A percentile compares a stretch with the other conserved stretches of the same genome.
Evolutionary conservation across 371 early-diverging fungal species (phyloP).

Genomic region (Dichotomocladium elegans): DNA sequence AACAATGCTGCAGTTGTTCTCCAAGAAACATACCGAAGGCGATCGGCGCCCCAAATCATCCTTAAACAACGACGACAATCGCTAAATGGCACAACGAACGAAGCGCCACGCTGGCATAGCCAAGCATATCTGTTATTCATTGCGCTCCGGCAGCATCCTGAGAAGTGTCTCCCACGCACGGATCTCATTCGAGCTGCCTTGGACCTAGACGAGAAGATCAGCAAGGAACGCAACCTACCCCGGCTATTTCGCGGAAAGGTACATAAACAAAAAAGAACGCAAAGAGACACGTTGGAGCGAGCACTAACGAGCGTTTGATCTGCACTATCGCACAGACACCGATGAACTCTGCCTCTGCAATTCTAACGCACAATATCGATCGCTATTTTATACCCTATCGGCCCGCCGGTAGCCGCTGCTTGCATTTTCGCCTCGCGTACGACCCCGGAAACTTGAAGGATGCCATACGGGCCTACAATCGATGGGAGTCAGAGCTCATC

Average conservation of each 20-base stretch:
- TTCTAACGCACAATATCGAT: conserved; percentile 75
- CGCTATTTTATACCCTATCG: conserved; percentile 69
- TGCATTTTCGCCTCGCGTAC: conserved; percentile 70
- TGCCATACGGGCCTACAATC: conserved; percentile 65
- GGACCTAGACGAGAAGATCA: conserved; percentile 65
- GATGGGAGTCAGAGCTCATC: conserved; percentile 68
- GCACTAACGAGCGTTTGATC: too few relatives aligned
- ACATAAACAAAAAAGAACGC: too few relatives aligned
- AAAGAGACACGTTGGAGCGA: too few relatives aligned
- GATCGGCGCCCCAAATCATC: neutral
- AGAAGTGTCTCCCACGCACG: conserved; percentile 56
- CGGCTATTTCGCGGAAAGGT: conserved; percentile 80
- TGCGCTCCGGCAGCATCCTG: conserved; percentile 69
- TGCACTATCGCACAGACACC: conserved; percentile 60
- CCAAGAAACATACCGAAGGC: neutral
- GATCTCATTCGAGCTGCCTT: conserved; percentile 71
- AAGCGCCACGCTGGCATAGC: neutral
- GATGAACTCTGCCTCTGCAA: conserved; percentile 74
- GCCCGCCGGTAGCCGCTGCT: conserved; percentile 60
- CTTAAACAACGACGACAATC: neutral
- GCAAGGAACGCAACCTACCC: conserved; percentile 63
- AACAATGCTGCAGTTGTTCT: neutral
- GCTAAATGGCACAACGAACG: too few relatives aligned
- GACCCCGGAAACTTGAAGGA: conserved; percentile 69
- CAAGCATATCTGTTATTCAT: conserved; percentile 65